phyloP scores from a whole-genome alignment of 352 stramenopile species.

The Globisporangium solare region DNA sequence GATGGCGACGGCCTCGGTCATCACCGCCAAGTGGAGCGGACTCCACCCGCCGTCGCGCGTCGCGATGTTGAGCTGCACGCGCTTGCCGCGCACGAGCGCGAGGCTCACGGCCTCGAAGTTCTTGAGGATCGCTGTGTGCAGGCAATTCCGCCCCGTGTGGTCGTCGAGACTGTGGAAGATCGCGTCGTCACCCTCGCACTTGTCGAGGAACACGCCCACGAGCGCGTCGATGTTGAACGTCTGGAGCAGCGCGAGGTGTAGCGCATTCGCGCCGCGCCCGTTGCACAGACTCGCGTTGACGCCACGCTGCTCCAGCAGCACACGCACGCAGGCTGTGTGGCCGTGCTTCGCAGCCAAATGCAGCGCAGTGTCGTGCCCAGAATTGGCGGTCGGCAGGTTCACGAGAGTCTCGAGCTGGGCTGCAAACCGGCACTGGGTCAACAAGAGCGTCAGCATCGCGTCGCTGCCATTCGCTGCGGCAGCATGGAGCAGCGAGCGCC shows the following conservation, averaged over 20 bases:
- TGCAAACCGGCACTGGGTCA: slow-evolving; percentile 10
- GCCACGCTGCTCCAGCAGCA: slow-evolving; percentile 27
- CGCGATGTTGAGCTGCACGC: slow-evolving; percentile 40
- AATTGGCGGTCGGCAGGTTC: slow-evolving; percentile 29
- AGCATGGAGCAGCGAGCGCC: slow-evolving; percentile 45
- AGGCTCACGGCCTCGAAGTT: slow-evolving; percentile 47
- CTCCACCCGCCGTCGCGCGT: slow-evolving; percentile 49
- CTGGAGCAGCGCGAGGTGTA: slow-evolving; percentile 57
- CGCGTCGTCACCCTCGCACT: slow-evolving; percentile 13
- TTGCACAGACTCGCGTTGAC: slow-evolving; percentile 25
- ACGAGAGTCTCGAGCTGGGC: slow-evolving; percentile 16
- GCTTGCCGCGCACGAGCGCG: slow-evolving; percentile 33
- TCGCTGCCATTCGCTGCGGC: slow-evolving; percentile 33
- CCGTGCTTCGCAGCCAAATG: slow-evolving; percentile 41
- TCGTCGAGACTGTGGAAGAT: slow-evolving; percentile 47
- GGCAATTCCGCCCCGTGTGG: slow-evolving; percentile 32
- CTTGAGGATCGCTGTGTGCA: slow-evolving; percentile 63
- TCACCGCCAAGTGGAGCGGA: slow-evolving; percentile 58
- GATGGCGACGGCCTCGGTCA: slow-evolving; percentile 44
- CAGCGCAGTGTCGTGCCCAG: slow-evolving; percentile 35
- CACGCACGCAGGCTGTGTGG: slow-evolving; percentile 30
- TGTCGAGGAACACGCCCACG: slow-evolving; percentile 32
- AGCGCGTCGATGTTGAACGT: slow-evolving; percentile 65
- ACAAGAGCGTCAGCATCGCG: slow-evolving; percentile 23
- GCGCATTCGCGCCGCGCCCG: slow-evolving; percentile 36